These are phyloP conservation scores for Hymenoscyphus repandus DNA, from an alignment of 2,329 filamentous ascomycete genomes.

Conservation along the genomic window DNA sequence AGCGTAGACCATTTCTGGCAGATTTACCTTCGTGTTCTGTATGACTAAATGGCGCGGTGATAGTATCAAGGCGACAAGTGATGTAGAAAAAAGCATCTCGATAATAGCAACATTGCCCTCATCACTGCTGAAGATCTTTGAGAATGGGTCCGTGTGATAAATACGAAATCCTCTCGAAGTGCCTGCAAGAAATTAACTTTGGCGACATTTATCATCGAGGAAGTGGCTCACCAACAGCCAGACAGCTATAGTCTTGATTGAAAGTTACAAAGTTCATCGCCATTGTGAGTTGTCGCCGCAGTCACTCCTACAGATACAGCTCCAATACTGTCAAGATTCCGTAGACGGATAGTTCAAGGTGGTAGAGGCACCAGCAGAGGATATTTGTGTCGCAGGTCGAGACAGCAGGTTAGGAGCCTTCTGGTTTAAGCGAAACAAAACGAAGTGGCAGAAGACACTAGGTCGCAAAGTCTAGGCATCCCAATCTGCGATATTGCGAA, in stretches of 20 bases:
- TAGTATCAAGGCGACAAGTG: conserved; percentile 85
- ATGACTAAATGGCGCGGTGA: conserved; percentile 91
- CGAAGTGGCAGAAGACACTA: no score
- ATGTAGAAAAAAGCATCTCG: conserved; percentile 98
- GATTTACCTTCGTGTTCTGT: conserved; percentile 86
- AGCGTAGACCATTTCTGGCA: not conserved
- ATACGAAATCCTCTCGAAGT: conserved; percentile 93
- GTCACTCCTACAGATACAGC: not conserved
- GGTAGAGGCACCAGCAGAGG: no score
- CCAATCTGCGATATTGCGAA: no score
- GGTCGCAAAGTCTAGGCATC: no score
- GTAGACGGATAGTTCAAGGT: no score
- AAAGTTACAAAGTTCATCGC: conserved; percentile 97
- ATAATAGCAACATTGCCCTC: conserved; percentile 94
- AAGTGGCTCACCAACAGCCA: conserved; percentile 73
- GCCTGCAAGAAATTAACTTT: conserved; percentile 43
- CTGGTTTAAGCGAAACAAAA: no score
- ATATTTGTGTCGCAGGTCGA: no score
- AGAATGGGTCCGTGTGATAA: conserved; percentile 94
- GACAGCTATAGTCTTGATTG: conserved; percentile 97
- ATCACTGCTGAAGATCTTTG: conserved; percentile 88
- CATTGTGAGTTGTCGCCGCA: conserved; percentile 42
- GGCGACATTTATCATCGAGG: conserved; percentile 3
- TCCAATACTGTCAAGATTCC: no score
- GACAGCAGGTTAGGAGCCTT: no score